Evolutionary conservation across 768 basidiomycete species (phyloP).

Genomic region (Russula compacta): DNA sequence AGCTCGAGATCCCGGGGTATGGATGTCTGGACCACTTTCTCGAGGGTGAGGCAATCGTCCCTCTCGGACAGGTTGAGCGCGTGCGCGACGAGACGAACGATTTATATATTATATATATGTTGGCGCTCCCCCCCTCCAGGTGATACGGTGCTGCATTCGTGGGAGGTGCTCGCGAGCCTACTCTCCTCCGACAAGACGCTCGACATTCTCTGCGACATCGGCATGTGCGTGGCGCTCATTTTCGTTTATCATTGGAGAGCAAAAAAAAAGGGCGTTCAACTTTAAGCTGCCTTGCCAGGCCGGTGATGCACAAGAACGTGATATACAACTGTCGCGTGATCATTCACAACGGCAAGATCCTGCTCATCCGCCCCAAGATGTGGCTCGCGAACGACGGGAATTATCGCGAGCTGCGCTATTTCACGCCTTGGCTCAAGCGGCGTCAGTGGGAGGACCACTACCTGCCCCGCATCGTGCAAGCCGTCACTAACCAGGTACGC

Average conservation of each 20-base stretch:
- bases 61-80: not conserved
- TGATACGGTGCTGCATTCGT: slow-evolving; percentile 92
- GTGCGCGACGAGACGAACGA: not conserved
- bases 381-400: slow-evolving; percentile 99
- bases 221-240: slow-evolving; percentile 53
- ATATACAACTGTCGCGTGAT: slow-evolving; percentile 96
- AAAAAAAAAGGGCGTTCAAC: too few relatives aligned
- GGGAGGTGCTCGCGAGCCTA: slow-evolving; percentile 95
- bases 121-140: too few relatives aligned
- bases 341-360: slow-evolving; percentile 74
- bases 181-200: slow-evolving; percentile 65
- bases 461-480: slow-evolving; percentile 81
- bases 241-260: too few relatives aligned
- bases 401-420: slow-evolving; percentile 75
- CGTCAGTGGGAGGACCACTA: slow-evolving; percentile 86
- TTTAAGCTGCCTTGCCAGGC: too few relatives aligned
- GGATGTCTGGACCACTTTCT: slow-evolving; percentile 97
- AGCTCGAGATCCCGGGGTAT: slow-evolving; percentile 95
- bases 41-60: slow-evolving; percentile 51
- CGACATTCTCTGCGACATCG: slow-evolving; percentile 93
- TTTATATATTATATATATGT: too few relatives aligned
- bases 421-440: slow-evolving; percentile 92
- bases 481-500: slow-evolving; percentile 71
- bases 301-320: slow-evolving; percentile 94
- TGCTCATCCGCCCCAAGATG: slow-evolving; percentile 98